A percentile compares a stretch with the other conserved stretches of the same genome.
These are phyloP conservation scores for Stenocarpella maydis DNA, from an alignment of 2,329 filamentous ascomycete genomes.

Conservation along the genomic window DNA sequence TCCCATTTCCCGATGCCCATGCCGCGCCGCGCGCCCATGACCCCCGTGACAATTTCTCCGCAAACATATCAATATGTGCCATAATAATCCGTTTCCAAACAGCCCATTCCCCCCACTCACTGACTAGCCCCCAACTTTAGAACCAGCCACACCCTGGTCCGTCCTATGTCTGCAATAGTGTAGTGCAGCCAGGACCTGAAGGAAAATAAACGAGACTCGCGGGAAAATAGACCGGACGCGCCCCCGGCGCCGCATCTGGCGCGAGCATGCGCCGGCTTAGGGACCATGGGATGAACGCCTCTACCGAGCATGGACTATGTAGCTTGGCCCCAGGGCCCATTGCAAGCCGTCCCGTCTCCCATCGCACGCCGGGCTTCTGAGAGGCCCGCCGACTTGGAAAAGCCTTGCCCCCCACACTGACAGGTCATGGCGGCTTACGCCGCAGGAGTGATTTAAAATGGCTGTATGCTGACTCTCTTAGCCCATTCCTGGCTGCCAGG, in stretches of 20 bases:
- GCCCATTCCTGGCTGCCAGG: not conserved
- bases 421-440: not conserved
- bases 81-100: conserved; percentile 17
- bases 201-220: not conserved
- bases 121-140: no score
- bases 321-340: not conserved
- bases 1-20: not conserved
- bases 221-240: conserved; percentile 1
- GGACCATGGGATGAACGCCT: not conserved
- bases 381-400: not conserved
- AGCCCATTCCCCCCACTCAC: not conserved
- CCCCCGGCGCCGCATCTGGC: conserved; percentile 1
- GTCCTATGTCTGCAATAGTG: no score
- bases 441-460: not conserved
- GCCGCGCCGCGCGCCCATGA: conserved; percentile 15
- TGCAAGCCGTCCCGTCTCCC: conserved; percentile 9
- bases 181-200: no score
- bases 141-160: no score
- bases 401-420: not conserved
- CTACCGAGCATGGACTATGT: no score
- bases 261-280: not conserved
- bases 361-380: not conserved
- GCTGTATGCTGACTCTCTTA: conserved; percentile 3
- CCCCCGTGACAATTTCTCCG: not conserved
- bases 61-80: not conserved